Evolutionary conservation across 2,329 filamentous ascomycete genomes (phyloP), one percentile per base, ranked within the genome.

Genomic region (Tolypocladium sp.): DNA sequence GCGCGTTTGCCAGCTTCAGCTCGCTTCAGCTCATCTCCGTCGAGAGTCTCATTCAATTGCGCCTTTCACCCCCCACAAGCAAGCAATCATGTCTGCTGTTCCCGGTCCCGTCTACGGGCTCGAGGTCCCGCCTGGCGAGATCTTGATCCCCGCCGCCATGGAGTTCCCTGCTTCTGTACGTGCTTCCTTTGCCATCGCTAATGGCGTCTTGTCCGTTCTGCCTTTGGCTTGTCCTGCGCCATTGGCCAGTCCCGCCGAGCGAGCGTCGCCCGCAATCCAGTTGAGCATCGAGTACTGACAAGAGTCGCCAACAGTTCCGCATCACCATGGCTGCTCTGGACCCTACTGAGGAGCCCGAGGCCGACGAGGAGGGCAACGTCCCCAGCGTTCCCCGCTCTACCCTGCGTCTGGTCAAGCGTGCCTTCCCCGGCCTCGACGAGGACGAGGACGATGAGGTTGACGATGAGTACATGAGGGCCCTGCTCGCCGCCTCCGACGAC

Each of bases 271-370:
- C 22, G n/a, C 42, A 46, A 22, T 17, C 9, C 20, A 4, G 13
- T n/a, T 20, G 10, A 33, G 30, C 49, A 37, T 15, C 33, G 38
- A 55, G 40, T 63, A 62, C 72, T 75, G 63, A 77, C 63, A 64
- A n/a, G 37, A 51, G 57, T 55, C 55, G 30, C 40, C 58, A 46
- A 35, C 69, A 96, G 92, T 95, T 97, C 79, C 91, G 91, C 74
- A 91, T 99, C 71, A 97, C 92, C 70, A 99, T 99, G 94, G 94
- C 95, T 69, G 94, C 94, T 65, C 88, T 99, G 73, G 93, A 99
- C 73, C 94, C 94, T 60, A 91, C 85, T 69, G 90, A 90, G 68
- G 81, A 85, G 67, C 82, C 87, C 41, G 83, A 91, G 73, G 80
- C 81, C 60, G 86, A 87, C 66, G 80, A 81, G 60, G 82, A 83